Percentiles rank a stretch among this genome's conserved stretches.
Evolutionary conservation across 2,329 filamentous ascomycete species (phyloP).

Genomic region (Penicillium sp.): DNA sequence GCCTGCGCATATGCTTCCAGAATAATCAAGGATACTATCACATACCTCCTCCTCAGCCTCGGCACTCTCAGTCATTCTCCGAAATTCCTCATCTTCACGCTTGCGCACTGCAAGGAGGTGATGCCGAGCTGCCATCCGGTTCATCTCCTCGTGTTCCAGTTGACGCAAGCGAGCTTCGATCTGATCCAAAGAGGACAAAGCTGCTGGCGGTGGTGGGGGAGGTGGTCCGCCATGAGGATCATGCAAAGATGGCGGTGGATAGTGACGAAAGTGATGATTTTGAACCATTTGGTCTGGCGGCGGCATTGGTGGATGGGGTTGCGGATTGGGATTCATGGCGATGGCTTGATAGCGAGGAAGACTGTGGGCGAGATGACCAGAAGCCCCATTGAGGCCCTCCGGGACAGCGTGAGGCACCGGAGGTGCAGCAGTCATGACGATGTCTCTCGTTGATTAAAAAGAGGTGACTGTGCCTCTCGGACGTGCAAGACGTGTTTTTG

Average conservation of each 20-base stretch:
- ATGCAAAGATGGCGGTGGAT: conserved; percentile 36
- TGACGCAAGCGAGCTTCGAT: conserved; percentile 45
- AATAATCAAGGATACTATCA: neutral
- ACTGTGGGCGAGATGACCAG: conserved; percentile 36
- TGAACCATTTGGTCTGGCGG: conserved; percentile 39
- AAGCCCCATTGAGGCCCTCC: conserved; percentile 37
- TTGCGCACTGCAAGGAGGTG: conserved; percentile 44
- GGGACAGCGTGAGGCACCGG: conserved; percentile 39
- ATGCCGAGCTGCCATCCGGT: conserved; percentile 43
- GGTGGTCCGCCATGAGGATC: conserved; percentile 32
- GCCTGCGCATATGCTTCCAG: neutral
- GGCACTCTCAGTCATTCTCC: conserved; percentile 44
- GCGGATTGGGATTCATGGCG: conserved; percentile 45
- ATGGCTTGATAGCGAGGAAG: conserved; percentile 47
- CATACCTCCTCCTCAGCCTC: conserved; percentile 48
- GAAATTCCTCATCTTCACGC: conserved; percentile 47
- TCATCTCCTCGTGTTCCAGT: conserved; percentile 46
- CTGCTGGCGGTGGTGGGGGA: conserved; percentile 29
- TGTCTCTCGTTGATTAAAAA: conserved; percentile 2
- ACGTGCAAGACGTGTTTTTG: neutral
- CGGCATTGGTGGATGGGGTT: conserved; percentile 37
- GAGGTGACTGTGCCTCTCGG: neutral
- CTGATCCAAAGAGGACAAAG: conserved; percentile 39
- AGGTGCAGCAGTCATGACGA: conserved; percentile 43
- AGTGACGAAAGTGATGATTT: conserved; percentile 40